Evolutionary conservation across 2,329 filamentous ascomycete species (phyloP).

Genomic region (Juglanconis juglandina): DNA sequence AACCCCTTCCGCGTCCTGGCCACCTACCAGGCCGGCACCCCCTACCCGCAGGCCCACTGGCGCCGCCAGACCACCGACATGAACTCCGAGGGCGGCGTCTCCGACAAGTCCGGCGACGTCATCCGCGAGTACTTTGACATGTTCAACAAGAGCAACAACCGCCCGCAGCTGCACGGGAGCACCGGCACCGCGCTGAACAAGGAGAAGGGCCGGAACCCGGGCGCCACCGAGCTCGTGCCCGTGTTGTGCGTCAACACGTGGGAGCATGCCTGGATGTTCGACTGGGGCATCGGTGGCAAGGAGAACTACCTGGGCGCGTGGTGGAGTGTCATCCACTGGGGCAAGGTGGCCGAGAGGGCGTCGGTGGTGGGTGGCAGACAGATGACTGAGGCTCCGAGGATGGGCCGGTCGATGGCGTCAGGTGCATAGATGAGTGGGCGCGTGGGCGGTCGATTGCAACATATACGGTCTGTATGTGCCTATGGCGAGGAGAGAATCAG

Average conservation of each 20-base stretch:
- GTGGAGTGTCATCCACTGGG: conserved; percentile 90
- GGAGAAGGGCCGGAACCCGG: conserved; percentile 46
- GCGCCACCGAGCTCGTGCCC: conserved; percentile 67
- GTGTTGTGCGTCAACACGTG: conserved; percentile 92
- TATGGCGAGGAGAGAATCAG: not conserved
- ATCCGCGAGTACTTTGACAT: conserved; percentile 38
- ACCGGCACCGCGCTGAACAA: conserved; percentile 21
- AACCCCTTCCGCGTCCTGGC: conserved; percentile 64
- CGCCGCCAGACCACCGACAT: conserved; percentile 67
- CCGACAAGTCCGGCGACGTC: conserved; percentile 28
- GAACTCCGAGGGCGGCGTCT: conserved; percentile 54
- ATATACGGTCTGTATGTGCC: not conserved
- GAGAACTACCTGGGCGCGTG: conserved; percentile 69
- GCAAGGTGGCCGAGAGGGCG: conserved; percentile 55
- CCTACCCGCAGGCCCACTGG: conserved; percentile 81
- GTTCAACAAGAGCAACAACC: conserved; percentile 30
- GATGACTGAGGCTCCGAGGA: not conserved
- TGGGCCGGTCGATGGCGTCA: not conserved
- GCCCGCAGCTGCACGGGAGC: conserved; percentile 26
- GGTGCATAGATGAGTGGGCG: too few species aligned
- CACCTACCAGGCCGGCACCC: conserved; percentile 89
- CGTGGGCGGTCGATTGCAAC: too few species aligned
- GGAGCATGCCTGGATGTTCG: conserved; percentile 88
- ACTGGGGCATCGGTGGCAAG: conserved; percentile 77
- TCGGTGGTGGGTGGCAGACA: conserved; percentile 20